A percentile compares a stretch with the other conserved stretches of the same genome.
Conservation (phyloP, 2,329 filamentous ascomycete species). For the Fusarium sp. region DNA sequence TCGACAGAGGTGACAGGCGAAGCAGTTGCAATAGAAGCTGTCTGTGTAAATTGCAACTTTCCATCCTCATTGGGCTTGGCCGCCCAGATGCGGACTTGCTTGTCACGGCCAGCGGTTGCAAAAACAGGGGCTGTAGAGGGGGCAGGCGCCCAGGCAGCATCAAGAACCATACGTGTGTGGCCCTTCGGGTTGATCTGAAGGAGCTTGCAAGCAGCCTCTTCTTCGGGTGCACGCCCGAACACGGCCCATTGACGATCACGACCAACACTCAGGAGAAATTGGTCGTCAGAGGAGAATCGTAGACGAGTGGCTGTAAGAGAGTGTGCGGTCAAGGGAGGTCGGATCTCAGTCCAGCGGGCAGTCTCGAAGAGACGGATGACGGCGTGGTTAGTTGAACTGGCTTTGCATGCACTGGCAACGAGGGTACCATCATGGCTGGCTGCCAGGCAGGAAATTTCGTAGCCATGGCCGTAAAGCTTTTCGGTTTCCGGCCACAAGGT, state of each 20-base stretch:
- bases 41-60: constrained; percentile 61
- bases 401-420: constrained; percentile 92
- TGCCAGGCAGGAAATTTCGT: constrained; percentile 91
- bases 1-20: constrained; percentile 78
- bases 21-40: constrained; percentile 63
- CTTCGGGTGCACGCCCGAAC: constrained; percentile 67
- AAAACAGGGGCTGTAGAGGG: constrained; percentile 64
- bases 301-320: constrained; percentile 86
- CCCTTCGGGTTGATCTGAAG: constrained; percentile 80
- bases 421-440: constrained; percentile 78
- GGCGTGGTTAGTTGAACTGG: constrained; percentile 91
- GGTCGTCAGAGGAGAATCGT: constrained; percentile 80
- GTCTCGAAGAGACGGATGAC: constrained; percentile 94
- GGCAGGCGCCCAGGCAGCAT: constrained; percentile 82
- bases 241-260: constrained; percentile 92
- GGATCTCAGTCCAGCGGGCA: constrained; percentile 85
- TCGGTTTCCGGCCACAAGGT: constrained; percentile 96
- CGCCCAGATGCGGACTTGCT: constrained; percentile 79
- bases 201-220: constrained; percentile 63
- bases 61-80: constrained; percentile 48
- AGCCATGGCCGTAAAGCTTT: constrained; percentile 97
- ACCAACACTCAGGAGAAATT: constrained; percentile 85
- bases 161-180: constrained; percentile 92
- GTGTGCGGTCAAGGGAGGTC: constrained; percentile 85
- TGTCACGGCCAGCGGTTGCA: constrained; percentile 91